Conservation (phyloP, 768 basidiomycete genomes). For the Phylloporus sp. region DNA sequence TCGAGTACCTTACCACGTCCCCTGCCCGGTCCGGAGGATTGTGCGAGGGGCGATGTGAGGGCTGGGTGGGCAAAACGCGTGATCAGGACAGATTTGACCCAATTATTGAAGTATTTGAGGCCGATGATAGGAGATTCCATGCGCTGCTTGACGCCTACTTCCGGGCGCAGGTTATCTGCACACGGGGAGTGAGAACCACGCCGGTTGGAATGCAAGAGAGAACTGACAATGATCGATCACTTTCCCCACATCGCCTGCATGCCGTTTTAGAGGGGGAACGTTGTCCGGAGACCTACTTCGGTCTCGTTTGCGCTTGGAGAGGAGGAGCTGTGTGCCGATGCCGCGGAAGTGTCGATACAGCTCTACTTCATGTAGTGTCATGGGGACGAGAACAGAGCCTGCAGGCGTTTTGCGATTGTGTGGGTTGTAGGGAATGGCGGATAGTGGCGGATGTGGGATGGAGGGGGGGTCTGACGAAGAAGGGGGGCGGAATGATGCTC, state of each 20-base stretch:
- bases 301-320: conserved; percentile 49
- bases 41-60: conserved; percentile 39
- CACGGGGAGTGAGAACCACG: conserved; percentile 4
- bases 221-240: conserved; percentile 78
- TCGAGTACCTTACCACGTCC: conserved; percentile 79
- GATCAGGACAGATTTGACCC: conserved; percentile 97
- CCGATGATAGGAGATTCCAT: conserved; percentile 92
- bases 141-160: conserved; percentile 82
- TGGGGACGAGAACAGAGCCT: conserved; percentile 56
- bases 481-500: conserved; percentile 32
- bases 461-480: conserved; percentile 31
- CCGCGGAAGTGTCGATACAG: conserved; percentile 54
- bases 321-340: conserved; percentile 47
- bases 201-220: conserved; percentile 1
- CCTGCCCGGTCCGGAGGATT: conserved; percentile 25
- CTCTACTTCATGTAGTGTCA: conserved; percentile 59
- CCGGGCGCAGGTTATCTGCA: conserved; percentile 87
- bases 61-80: conserved; percentile 79
- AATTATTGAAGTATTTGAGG: conserved; percentile 97
- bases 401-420: conserved; percentile 56
- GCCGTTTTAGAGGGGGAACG: conserved; percentile 44
- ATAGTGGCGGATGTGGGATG: conserved; percentile 20
- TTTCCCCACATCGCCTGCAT: conserved; percentile 63
- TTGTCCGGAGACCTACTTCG: conserved; percentile 36
- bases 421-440: conserved; percentile 60